These are phyloP conservation scores for Calonectria pseudoturangicola DNA, from an alignment of 2,329 filamentous ascomycete species.

Conservation along the genomic window DNA sequence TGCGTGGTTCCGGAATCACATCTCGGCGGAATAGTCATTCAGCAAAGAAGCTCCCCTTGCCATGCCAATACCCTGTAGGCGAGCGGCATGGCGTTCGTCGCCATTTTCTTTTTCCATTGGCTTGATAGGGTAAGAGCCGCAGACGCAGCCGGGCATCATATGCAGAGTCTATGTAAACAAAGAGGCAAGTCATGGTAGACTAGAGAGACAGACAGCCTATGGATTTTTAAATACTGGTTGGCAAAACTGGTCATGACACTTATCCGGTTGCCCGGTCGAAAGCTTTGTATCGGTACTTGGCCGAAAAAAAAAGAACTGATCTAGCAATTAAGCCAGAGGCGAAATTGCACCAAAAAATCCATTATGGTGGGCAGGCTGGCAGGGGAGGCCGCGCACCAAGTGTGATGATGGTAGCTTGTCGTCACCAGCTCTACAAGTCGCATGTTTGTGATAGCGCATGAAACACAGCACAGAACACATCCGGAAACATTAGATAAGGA, in stretches of 20 bases:
- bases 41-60: constrained; percentile 37
- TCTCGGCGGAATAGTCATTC: constrained; percentile 40
- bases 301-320: constrained; percentile 42
- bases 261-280: constrained; percentile 48
- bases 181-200: not conserved
- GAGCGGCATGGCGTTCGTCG: constrained; percentile 49
- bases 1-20: constrained; percentile 40
- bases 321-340: constrained; percentile 46
- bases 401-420: constrained; percentile 48
- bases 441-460: constrained; percentile 45
- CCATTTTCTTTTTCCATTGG: constrained; percentile 49
- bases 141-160: constrained; percentile 27
- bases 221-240: not conserved
- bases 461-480: constrained; percentile 39
- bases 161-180: not conserved
- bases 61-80: constrained; percentile 41
- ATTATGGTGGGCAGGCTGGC: constrained; percentile 36
- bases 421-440: constrained; percentile 46
- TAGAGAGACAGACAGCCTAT: not conserved
- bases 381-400: constrained; percentile 42
- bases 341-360: constrained; percentile 51
- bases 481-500: constrained; percentile 47
- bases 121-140: constrained; percentile 46
- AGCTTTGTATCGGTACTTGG: constrained; percentile 51
- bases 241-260: constrained; percentile 33